phyloP scores from a whole-genome alignment of 306 rosid genomes.

The Elaeagnus macrophylla region DNA sequence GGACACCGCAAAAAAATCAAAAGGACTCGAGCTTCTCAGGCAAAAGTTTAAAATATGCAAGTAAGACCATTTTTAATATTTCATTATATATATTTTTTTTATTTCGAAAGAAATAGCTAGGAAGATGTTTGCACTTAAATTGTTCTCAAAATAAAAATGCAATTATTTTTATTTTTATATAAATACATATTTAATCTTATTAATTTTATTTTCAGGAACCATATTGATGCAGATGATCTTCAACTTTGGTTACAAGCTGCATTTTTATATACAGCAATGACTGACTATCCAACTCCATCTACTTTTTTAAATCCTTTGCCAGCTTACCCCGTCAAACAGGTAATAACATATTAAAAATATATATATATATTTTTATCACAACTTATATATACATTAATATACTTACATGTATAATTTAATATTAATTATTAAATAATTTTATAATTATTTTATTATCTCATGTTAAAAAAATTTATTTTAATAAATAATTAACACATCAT shows the following conservation, averaged over 20 bases:
- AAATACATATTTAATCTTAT: not conserved
- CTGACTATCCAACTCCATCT: constrained; percentile 87
- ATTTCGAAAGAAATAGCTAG: too few relatives aligned
- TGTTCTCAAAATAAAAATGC: too few relatives aligned
- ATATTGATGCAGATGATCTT: constrained; percentile 11
- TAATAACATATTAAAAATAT: too few relatives aligned
- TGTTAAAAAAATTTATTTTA: too few relatives aligned
- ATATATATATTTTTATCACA: too few relatives aligned
- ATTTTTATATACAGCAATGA: constrained; percentile 50
- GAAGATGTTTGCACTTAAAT: too few relatives aligned
- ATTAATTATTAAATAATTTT: too few relatives aligned
- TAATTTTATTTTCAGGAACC: constrained; percentile 19
- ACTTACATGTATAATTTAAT: too few relatives aligned
- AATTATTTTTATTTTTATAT: not conserved
- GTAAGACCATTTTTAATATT: constrained; percentile 17
- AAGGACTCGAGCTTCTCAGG: constrained; percentile 36
- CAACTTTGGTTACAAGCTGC: constrained; percentile 43
- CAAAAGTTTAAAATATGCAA: constrained; percentile 64
- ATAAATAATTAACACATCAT: too few relatives aligned
- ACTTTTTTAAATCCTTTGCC: constrained; percentile 66
- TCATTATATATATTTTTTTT: too few relatives aligned
- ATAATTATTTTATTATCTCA: too few relatives aligned
- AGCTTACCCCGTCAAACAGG: constrained; percentile 77
- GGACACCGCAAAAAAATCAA: constrained; percentile 16
- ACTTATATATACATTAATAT: too few relatives aligned